Evolutionary conservation across 1,284 basidiomycete genomes (phyloP).

Genomic region (Pisolithus thermaeus): DNA sequence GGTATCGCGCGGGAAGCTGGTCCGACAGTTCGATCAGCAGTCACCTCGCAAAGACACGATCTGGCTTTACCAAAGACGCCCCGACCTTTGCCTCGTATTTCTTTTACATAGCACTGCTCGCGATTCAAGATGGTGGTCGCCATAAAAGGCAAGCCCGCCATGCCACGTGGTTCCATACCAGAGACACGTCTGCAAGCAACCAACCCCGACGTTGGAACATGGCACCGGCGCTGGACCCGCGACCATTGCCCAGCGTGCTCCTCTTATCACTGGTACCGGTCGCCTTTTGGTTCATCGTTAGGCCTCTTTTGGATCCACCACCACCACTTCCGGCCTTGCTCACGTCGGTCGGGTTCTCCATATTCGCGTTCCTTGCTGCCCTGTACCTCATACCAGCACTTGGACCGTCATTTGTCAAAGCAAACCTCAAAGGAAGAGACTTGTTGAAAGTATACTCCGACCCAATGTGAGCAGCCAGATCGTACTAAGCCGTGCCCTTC

Average conservation of each 20-base stretch:
- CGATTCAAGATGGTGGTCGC: conserved; percentile 15
- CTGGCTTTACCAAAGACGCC: conserved; percentile 54
- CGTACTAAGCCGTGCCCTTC: neutral
- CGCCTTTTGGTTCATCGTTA: conserved; percentile 61
- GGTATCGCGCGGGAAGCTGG: conserved; percentile 58
- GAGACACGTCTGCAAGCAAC: neutral
- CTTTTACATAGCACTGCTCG: conserved; percentile 14
- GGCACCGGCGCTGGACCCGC: conserved; percentile 29
- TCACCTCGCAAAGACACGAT: neutral
- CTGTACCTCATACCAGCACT: conserved; percentile 72
- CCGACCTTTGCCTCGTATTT: conserved; percentile 48
- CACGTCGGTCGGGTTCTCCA: conserved; percentile 73
- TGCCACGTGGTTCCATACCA: conserved; percentile 7
- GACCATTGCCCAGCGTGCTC: conserved; percentile 48
- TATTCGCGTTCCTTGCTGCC: conserved; percentile 72
- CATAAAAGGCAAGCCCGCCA: conserved; percentile 13
- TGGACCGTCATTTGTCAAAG: conserved; percentile 68
- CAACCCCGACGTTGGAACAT: conserved; percentile 10
- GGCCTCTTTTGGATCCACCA: conserved; percentile 61
- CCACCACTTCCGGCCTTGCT: conserved; percentile 66
- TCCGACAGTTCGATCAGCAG: neutral
- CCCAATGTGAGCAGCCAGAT: conserved; percentile 57
- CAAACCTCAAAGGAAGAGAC: conserved; percentile 76
- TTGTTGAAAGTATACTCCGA: conserved; percentile 71
- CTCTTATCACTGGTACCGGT: conserved; percentile 57